Percentiles rank a stretch among this genome's conserved stretches.
phyloP scores from a whole-genome alignment of 495 filamentous ascomycete genomes.

The Penicillium turbatum region DNA sequence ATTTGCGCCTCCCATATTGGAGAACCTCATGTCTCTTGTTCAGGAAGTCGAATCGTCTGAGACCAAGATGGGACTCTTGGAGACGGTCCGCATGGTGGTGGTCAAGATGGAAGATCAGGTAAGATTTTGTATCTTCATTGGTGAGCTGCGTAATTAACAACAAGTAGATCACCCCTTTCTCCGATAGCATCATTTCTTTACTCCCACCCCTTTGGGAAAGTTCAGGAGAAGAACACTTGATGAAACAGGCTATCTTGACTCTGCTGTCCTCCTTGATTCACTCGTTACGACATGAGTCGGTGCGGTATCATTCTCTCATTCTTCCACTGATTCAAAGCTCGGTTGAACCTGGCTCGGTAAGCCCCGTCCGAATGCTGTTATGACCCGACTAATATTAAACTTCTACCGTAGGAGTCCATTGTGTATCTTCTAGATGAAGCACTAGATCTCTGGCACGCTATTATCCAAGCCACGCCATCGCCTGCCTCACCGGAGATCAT shows the following conservation, averaged over 20 bases:
- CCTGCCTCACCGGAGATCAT: slow-evolving; percentile 64
- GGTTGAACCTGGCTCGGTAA: slow-evolving; percentile 68
- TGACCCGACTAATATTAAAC: neutral
- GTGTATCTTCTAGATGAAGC: slow-evolving; percentile 89
- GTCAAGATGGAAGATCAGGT: slow-evolving; percentile 73
- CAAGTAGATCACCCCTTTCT: slow-evolving; percentile 60
- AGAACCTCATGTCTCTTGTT: slow-evolving; percentile 66
- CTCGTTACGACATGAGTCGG: slow-evolving; percentile 70
- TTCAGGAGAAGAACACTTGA: slow-evolving; percentile 72
- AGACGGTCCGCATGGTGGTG: slow-evolving; percentile 76
- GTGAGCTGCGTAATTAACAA: slow-evolving; percentile 7
- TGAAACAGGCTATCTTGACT: slow-evolving; percentile 89
- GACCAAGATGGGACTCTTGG: slow-evolving; percentile 79
- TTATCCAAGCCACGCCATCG: slow-evolving; percentile 65
- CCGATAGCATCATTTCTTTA: slow-evolving; percentile 71
- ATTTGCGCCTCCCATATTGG: slow-evolving; percentile 65
- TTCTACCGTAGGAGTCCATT: slow-evolving; percentile 54
- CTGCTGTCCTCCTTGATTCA: slow-evolving; percentile 73
- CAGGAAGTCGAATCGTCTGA: slow-evolving; percentile 78
- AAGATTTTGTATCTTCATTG: slow-evolving; percentile 14
- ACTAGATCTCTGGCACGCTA: slow-evolving; percentile 77
- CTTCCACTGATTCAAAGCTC: slow-evolving; percentile 75
- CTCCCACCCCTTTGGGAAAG: slow-evolving; percentile 83
- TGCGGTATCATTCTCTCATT: slow-evolving; percentile 65
- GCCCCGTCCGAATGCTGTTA: slow-evolving; percentile 14